These are phyloP conservation scores for Hydrangea macrophylla DNA, from an alignment of 148 eudicot genomes.

Conservation along the genomic window DNA sequence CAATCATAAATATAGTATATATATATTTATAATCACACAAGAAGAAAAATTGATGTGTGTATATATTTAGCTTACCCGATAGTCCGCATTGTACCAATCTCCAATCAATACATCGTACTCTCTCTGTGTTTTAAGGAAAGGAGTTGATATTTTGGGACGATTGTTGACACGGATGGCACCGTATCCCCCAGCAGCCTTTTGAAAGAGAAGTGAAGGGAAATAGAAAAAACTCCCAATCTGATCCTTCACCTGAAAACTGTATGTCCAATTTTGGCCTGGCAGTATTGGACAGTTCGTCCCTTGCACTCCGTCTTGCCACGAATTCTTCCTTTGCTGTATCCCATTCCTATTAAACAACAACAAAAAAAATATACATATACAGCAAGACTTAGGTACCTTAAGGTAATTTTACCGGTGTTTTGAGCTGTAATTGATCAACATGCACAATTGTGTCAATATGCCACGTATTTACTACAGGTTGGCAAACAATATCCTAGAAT, in stretches of 20 bases:
- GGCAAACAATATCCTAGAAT: too few species aligned
- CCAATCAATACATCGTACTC: constrained; percentile 26
- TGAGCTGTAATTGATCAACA: too few species aligned
- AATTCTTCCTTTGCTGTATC: constrained; percentile 25
- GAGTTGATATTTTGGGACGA: not conserved
- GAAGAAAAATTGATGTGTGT: too few species aligned
- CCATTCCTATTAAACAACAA: constrained; percentile 20
- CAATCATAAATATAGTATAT: too few species aligned
- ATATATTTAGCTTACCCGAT: constrained; percentile 15
- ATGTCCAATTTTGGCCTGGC: constrained; percentile 29
- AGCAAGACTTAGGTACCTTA: too few species aligned
- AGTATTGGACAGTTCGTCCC: constrained; percentile 28
- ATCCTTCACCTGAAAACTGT: constrained; percentile 25
- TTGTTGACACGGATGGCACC: constrained; percentile 23
- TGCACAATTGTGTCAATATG: too few species aligned
- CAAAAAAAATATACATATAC: too few species aligned
- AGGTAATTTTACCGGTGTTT: not conserved
- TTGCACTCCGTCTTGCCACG: constrained; percentile 30
- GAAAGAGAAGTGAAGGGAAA: constrained; percentile 24
- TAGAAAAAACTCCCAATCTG: too few species aligned
- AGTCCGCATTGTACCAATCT: constrained; percentile 28
- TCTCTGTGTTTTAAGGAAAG: constrained; percentile 16
- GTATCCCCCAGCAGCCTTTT: constrained; percentile 31
- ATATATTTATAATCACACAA: too few species aligned
- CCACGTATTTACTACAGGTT: too few species aligned